Conservation (phyloP, 2,329 filamentous ascomycete species). For the Aspergillus oerlinghausenensis region DNA sequence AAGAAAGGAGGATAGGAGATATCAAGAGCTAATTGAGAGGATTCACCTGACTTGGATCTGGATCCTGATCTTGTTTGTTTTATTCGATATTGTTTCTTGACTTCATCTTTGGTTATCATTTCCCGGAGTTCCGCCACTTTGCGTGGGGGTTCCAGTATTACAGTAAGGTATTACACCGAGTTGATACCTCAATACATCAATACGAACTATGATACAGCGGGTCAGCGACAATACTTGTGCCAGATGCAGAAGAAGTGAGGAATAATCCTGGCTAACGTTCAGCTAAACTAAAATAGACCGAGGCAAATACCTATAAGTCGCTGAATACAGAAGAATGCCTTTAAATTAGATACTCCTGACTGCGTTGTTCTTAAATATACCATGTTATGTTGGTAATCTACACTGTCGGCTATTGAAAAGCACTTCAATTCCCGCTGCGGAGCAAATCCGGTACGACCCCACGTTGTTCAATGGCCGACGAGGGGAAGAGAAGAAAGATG, state of each 20-base stretch:
- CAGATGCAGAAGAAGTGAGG: not conserved
- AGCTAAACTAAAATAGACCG: not conserved
- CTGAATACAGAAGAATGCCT: no score
- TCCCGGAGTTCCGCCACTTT: not conserved
- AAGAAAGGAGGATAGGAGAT: not conserved
- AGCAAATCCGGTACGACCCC: conserved; percentile 17
- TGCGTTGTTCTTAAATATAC: not conserved
- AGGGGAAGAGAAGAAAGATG: not conserved
- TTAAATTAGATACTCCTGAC: not conserved
- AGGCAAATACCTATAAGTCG: no score
- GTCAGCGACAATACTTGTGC: not conserved
- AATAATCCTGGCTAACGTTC: not conserved
- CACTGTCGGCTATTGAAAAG: conserved; percentile 14
- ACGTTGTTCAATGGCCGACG: conserved; percentile 1
- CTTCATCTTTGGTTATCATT: not conserved
- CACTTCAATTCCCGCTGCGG: conserved; percentile 15
- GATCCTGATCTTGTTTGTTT: not conserved
- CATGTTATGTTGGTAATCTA: not conserved
- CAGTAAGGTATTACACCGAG: not conserved
- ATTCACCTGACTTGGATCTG: not conserved
- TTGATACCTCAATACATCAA: not conserved
- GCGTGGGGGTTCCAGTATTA: not conserved
- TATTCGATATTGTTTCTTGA: not conserved
- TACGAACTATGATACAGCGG: not conserved
- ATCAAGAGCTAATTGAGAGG: not conserved